Evolutionary conservation across 768 basidiomycete species (phyloP).

Genomic region (Filobasidium wieringae): DNA sequence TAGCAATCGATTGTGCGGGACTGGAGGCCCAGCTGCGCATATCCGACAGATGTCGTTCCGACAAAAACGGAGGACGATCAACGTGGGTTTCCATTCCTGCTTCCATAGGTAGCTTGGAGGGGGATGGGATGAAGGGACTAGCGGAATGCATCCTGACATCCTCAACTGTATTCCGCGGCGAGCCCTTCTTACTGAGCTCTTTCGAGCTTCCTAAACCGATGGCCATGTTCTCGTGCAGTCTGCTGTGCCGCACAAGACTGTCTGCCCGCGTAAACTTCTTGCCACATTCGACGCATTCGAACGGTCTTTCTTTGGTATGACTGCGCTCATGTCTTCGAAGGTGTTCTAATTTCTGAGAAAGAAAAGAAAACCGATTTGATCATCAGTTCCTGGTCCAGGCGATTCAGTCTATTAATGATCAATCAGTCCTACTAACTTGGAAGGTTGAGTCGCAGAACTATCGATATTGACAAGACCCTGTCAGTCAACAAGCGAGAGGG

Average conservation of each 20-base stretch:
- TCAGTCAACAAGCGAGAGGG: neutral
- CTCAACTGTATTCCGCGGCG: neutral
- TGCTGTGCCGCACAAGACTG: slow-evolving; percentile 73
- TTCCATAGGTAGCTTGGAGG: no score
- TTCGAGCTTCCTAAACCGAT: neutral
- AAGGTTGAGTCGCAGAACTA: neutral
- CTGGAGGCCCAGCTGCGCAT: no score
- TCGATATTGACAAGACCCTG: neutral
- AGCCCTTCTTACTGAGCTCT: neutral
- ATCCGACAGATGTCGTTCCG: neutral
- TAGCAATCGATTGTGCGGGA: no score
- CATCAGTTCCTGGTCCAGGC: neutral
- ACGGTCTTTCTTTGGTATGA: slow-evolving; percentile 81
- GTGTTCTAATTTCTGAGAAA: slow-evolving; percentile 51
- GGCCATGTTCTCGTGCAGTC: slow-evolving; percentile 56
- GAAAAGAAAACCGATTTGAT: neutral
- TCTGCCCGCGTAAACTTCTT: slow-evolving; percentile 81
- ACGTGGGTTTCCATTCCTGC: neutral
- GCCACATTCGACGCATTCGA: slow-evolving; percentile 57
- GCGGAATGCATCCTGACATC: neutral
- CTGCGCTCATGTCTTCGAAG: slow-evolving; percentile 76
- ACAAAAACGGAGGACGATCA: no score
- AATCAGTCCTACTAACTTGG: neutral
- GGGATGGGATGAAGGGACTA: no score
- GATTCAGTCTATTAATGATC: neutral